Evolutionary conservation across 371 early-diverging fungal species (phyloP).

Genomic region (Haplosporangium sp.): DNA sequence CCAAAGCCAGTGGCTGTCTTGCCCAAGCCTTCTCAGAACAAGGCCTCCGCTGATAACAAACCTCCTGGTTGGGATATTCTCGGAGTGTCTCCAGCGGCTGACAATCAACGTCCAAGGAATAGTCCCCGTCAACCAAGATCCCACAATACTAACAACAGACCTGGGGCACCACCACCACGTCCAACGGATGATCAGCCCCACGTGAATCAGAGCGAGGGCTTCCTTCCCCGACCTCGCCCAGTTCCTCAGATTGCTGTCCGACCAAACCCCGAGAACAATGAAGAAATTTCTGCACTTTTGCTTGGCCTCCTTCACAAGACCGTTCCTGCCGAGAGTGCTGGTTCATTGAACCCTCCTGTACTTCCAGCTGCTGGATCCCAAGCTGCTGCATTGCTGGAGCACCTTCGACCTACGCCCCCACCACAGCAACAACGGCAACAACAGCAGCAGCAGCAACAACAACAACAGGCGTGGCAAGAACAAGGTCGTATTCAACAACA

Average conservation of each 20-base stretch:
- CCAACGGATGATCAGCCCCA: slow-evolving; percentile 12
- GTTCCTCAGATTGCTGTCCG: slow-evolving; percentile 27
- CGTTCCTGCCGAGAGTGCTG: slow-evolving; percentile 18
- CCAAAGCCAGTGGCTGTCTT: slow-evolving; percentile 29
- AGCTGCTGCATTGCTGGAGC: slow-evolving; percentile 32
- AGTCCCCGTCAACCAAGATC: slow-evolving; percentile 22
- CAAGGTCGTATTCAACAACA: slow-evolving; percentile 26
- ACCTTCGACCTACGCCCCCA: slow-evolving; percentile 13
- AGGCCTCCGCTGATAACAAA: slow-evolving; percentile 35
- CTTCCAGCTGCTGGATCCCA: slow-evolving; percentile 39
- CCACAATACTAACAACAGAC: slow-evolving; percentile 3
- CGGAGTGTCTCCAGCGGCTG: slow-evolving; percentile 28
- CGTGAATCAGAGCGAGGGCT: slow-evolving; percentile 46
- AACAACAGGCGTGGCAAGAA: slow-evolving; percentile 23
- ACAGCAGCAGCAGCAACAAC: slow-evolving; percentile 22
- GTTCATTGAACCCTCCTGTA: slow-evolving; percentile 1
- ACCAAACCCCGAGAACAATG: slow-evolving; percentile 19
- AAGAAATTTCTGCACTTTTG: slow-evolving; percentile 38
- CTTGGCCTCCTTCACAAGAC: slow-evolving; percentile 42
- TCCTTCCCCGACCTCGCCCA: slow-evolving; percentile 47
- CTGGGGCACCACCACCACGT: slow-evolving; percentile 6
- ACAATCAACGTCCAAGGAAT: slow-evolving; percentile 32
- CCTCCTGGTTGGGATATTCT: slow-evolving; percentile 54
- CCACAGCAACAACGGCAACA: slow-evolving; percentile 14
- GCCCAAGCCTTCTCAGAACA: slow-evolving; percentile 24